Evolutionary conservation across 2,329 filamentous ascomycete species (phyloP).

Genomic region (Claviceps quebecensis): DNA sequence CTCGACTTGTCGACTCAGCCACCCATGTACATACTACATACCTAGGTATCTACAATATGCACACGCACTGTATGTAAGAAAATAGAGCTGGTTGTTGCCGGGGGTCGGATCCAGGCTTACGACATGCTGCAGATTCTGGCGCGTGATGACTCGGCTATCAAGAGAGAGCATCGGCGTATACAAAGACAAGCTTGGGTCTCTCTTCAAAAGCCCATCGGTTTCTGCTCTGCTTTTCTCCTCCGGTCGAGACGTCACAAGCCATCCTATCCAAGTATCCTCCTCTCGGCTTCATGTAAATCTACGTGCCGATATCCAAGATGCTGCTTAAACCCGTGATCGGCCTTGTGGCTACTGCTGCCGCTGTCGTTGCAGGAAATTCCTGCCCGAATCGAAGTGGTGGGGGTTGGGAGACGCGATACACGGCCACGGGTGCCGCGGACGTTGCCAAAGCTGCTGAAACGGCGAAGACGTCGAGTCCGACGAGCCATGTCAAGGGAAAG

Average conservation of each 20-base stretch:
- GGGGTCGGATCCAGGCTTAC: not conserved
- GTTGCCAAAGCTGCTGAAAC: constrained; percentile 45
- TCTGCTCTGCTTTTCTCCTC: not conserved
- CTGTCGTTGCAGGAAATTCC: not conserved
- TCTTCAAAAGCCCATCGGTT: not conserved
- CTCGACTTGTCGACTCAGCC: too few species aligned
- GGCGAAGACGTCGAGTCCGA: constrained; percentile 45
- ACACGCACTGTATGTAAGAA: too few species aligned
- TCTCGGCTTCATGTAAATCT: not conserved
- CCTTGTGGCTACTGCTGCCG: constrained; percentile 14
- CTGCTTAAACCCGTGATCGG: constrained; percentile 8
- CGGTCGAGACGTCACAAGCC: not conserved
- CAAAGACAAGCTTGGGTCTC: not conserved
- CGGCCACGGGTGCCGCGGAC: constrained; percentile 34
- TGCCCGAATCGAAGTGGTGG: constrained; percentile 5
- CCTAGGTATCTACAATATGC: not conserved
- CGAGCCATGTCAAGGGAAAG: constrained; percentile 52
- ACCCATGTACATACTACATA: too few species aligned
- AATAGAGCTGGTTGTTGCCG: not conserved
- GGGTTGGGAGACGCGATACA: constrained; percentile 29
- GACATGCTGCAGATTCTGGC: not conserved
- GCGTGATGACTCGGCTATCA: not conserved
- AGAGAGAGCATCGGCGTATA: not conserved
- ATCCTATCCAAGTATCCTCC: not conserved
- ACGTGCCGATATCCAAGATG: constrained; percentile 5